Evolutionary conservation across 257 asterid genomes (phyloP).

Genomic region (Nicotiana tabacum): DNA sequence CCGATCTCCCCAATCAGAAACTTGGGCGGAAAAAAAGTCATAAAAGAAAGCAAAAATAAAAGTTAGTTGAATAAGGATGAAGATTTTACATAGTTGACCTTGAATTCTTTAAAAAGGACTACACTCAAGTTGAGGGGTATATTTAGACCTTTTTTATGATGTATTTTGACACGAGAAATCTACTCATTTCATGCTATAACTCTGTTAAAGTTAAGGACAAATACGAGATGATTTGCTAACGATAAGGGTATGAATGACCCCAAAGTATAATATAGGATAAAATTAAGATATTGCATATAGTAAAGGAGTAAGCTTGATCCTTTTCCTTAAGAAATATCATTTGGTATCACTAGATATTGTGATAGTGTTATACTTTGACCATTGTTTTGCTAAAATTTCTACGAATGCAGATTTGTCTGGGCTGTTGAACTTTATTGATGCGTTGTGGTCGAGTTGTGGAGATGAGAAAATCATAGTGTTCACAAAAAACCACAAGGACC

Average conservation of each 20-base stretch:
- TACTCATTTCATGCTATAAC: too few relatives aligned
- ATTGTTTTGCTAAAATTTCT: neutral
- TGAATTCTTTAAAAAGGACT: neutral
- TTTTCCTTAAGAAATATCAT: neutral
- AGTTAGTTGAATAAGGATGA: too few relatives aligned
- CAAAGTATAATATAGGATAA: too few relatives aligned
- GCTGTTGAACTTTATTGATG: slow-evolving; percentile 70
- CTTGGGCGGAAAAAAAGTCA: neutral
- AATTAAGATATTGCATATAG: too few relatives aligned
- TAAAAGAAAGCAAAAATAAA: neutral
- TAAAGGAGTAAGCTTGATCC: too few relatives aligned
- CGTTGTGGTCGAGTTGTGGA: slow-evolving; percentile 84
- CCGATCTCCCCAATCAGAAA: neutral
- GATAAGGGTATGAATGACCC: too few relatives aligned
- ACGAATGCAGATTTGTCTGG: slow-evolving; percentile 61
- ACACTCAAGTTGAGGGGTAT: neutral
- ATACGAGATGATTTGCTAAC: too few relatives aligned
- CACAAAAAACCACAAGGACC: slow-evolving; percentile 69
- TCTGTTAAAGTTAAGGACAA: too few relatives aligned
- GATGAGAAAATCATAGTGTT: slow-evolving; percentile 69
- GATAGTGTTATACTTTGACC: neutral
- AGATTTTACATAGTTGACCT: neutral
- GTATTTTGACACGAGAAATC: too few relatives aligned
- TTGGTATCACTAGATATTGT: neutral
- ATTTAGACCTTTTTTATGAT: too few relatives aligned